Evolutionary conservation across 2,329 filamentous ascomycete genomes (phyloP), one percentile per base, ranked within the genome.

Genomic region (Monosporascus sp.): DNA sequence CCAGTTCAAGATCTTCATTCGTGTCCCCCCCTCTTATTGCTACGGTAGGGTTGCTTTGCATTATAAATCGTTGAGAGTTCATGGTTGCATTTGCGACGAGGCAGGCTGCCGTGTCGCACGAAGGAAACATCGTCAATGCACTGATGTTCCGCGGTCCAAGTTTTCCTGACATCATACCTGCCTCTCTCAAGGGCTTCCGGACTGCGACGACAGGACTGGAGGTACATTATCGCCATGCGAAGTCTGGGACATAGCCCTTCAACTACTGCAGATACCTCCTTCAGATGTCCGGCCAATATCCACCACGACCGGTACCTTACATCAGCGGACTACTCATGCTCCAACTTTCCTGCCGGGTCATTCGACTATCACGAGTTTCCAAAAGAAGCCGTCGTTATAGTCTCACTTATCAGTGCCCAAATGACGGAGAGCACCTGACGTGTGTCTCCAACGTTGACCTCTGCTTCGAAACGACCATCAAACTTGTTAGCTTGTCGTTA

Each of bases 301-400:
- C 58, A 60, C 55, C 55, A 55, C 53, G 53, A 52, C 57, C 59
- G 59, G 63, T 66, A 64, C 63, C 63, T 66, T 65, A 64, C 63
- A 65, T 61, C 55, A 58, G 54, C 53, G 53, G 57, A 58, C 52
- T 59, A 60, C 58, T 59, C 54, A 60, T 59, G 60, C 61, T 58
- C 60, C 60, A 55, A 57, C 60, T 53, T 53, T 57, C 55, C 60
- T 56, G 57, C 54, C 57, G 59, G 61, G 59, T 47, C 52, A 53
- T 55, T 57, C 51, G 54, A 38, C 24, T 52, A 60, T 60, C 59
- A 58, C 58, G 60, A 57, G 57, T 60, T 61, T 46, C 59, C 56
- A 48, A 39, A 60, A 57, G 49, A 52, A 61, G 56, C 56, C 53
- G 50, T 49, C 52, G 51, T 49, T 52, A 51, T 45, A 52, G 54